These are phyloP conservation scores for Scedosporium boydii DNA, from an alignment of 2,329 filamentous ascomycete species.

Conservation along the genomic window DNA sequence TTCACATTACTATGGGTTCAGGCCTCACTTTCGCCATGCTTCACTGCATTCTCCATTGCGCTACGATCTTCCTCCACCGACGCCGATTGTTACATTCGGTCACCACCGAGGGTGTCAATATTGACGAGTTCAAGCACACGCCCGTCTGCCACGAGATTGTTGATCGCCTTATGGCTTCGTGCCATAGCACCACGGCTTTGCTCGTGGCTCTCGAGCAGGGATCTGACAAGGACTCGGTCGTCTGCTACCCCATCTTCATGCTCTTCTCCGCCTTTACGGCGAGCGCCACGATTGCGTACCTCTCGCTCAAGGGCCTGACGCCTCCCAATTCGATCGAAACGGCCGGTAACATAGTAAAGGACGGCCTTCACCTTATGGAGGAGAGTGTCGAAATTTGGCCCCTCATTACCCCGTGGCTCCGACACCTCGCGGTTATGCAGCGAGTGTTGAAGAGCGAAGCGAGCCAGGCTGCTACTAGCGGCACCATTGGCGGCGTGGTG, in stretches of 20 bases:
- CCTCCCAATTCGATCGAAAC: conserved; percentile 47
- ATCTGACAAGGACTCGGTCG: conserved; percentile 46
- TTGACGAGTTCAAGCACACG: conserved; percentile 43
- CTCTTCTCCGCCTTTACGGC: conserved; percentile 53
- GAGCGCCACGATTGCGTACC: conserved; percentile 50
- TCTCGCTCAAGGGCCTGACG: conserved; percentile 52
- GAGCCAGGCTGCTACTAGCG: conserved; percentile 20
- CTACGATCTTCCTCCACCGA: conserved; percentile 51
- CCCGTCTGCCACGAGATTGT: conserved; percentile 42
- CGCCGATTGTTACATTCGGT: conserved; percentile 50
- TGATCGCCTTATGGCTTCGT: conserved; percentile 48
- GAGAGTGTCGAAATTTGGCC: conserved; percentile 52
- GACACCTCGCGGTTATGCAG: conserved; percentile 52
- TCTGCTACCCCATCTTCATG: conserved; percentile 56
- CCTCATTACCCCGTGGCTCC: conserved; percentile 48
- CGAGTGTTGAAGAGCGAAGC: conserved; percentile 48
- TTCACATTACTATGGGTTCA: conserved; percentile 56
- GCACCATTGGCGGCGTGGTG: conserved; percentile 12
- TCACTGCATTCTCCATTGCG: conserved; percentile 51
- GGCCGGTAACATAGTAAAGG: conserved; percentile 45
- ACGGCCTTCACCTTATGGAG: conserved; percentile 49
- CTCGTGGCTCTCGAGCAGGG: conserved; percentile 45
- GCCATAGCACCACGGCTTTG: conserved; percentile 48
- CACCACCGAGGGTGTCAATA: conserved; percentile 38
- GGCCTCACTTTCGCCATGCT: conserved; percentile 55